A percentile compares a stretch with the other conserved stretches of the same genome.
Conservation (phyloP, 352 stramenopile genomes). For the Phytophthora quininea region DNA sequence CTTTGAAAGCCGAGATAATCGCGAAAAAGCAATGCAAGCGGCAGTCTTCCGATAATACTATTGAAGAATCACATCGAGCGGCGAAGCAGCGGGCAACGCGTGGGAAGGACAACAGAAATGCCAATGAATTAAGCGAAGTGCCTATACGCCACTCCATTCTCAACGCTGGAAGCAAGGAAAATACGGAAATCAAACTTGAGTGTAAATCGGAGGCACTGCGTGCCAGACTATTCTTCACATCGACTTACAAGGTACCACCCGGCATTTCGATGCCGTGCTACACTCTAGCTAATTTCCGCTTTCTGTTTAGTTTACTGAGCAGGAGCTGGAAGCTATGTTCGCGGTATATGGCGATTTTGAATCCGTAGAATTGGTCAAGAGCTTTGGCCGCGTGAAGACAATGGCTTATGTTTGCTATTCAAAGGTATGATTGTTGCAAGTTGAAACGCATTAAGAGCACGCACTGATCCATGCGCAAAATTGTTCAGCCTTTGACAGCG, state of each 20-base stretch:
- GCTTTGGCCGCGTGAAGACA: conserved; percentile 82
- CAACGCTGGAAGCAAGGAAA: conserved; percentile 19
- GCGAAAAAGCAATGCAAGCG: conserved; percentile 61
- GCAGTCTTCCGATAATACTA: conserved; percentile 48
- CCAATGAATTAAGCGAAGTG: conserved; percentile 9
- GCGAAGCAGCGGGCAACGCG: conserved; percentile 50
- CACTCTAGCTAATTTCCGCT: neutral
- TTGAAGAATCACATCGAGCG: conserved; percentile 37
- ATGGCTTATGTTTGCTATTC: conserved; percentile 86
- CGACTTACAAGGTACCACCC: conserved; percentile 62
- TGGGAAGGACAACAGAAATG: conserved; percentile 11
- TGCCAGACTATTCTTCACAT: conserved; percentile 74
- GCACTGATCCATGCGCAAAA: no score
- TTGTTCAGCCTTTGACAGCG: conserved; percentile 50
- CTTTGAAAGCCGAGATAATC: conserved; percentile 24
- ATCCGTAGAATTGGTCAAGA: conserved; percentile 66
- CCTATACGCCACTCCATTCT: conserved; percentile 7
- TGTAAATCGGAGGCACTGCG: conserved; percentile 19
- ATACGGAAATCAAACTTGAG: conserved; percentile 26
- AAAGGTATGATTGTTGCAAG: conserved; percentile 37
- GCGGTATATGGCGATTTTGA: conserved; percentile 80
- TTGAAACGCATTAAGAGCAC: no score
- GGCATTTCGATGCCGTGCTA: no score
- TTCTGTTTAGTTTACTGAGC: conserved; percentile 63
- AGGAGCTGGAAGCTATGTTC: conserved; percentile 87